Conservation (phyloP, 1,284 basidiomycete species). For the Marasmius sp. region DNA sequence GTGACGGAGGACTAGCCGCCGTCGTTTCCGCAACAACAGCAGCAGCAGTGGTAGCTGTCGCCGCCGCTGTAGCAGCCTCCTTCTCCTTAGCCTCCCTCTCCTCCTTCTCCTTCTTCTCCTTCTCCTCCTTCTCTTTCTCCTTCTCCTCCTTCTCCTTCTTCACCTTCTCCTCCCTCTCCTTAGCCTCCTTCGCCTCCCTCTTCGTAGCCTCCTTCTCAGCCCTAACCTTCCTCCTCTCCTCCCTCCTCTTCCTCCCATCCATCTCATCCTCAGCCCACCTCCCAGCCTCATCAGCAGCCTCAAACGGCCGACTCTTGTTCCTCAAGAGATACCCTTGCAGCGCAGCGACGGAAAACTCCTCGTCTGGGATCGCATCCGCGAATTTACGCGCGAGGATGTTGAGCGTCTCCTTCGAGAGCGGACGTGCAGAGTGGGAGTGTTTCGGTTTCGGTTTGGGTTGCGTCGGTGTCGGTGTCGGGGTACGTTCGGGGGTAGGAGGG, state of each 20-base stretch:
- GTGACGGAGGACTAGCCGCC: neutral
- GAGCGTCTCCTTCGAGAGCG: constrained; percentile 61
- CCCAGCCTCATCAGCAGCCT: constrained; percentile 60
- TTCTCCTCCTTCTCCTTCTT: constrained; percentile 27
- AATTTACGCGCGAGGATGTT: constrained; percentile 69
- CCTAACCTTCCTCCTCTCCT: constrained; percentile 50
- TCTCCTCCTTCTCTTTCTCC: constrained; percentile 29
- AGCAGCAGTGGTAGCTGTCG: neutral
- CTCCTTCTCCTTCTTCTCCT: constrained; percentile 30
- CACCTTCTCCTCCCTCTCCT: constrained; percentile 40
- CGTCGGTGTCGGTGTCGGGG: no score
- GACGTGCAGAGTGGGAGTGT: constrained; percentile 59
- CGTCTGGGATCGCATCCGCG: constrained; percentile 73
- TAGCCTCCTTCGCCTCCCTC: constrained; percentile 45
- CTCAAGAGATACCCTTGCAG: constrained; percentile 82
- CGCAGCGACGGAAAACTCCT: constrained; percentile 82
- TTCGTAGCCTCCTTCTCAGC: constrained; percentile 43
- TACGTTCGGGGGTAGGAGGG: no score
- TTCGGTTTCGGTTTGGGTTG: constrained; percentile 47
- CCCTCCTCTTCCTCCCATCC: constrained; percentile 69
- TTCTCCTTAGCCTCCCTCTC: neutral
- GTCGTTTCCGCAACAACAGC: neutral
- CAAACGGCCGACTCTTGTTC: constrained; percentile 77
- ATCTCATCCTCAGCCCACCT: constrained; percentile 74
- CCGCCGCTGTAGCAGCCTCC: neutral